Percentiles rank a stretch among this genome's conserved stretches.
Evolutionary conservation across 192 early-diverging fungal species (phyloP).

Genomic region (Coemansia brasiliensis): DNA sequence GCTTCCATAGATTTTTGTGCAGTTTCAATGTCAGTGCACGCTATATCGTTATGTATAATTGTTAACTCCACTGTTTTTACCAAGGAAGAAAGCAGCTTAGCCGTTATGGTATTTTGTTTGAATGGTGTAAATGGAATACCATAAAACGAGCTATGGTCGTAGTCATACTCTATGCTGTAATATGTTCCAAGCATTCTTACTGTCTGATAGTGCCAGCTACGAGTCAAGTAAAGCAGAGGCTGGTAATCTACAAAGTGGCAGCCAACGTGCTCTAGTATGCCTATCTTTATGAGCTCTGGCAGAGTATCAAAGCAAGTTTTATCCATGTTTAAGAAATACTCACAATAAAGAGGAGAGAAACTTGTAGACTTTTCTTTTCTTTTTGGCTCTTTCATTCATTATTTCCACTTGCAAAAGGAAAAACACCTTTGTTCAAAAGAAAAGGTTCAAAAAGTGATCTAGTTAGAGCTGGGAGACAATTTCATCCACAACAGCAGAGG

Average conservation of each 20-base stretch:
- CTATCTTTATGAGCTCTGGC: not conserved
- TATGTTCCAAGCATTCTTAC: not conserved
- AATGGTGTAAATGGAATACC: not conserved
- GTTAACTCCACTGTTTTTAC: not conserved
- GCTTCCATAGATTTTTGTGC: not conserved
- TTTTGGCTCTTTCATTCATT: not conserved
- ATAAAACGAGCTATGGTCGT: not conserved
- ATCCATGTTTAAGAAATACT: not conserved
- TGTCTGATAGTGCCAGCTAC: not conserved
- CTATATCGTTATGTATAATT: not conserved
- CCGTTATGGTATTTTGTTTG: not conserved
- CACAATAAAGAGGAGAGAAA: not conserved
- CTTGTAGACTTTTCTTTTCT: not conserved
- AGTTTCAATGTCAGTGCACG: not conserved
- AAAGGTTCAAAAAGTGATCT: not conserved
- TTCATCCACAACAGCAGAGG: slow-evolving; percentile 60
- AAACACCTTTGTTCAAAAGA: not conserved
- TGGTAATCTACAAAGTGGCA: not conserved
- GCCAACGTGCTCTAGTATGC: not conserved
- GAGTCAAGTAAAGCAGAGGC: not conserved
- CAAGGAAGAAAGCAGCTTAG: not conserved
- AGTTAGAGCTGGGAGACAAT: slow-evolving; percentile 39
- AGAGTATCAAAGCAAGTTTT: not conserved
- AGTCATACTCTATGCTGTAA: not conserved
- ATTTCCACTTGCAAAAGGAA: not conserved